phyloP scores from a whole-genome alignment of 805 yeast genomes.

The Yarrowia deformans region DNA sequence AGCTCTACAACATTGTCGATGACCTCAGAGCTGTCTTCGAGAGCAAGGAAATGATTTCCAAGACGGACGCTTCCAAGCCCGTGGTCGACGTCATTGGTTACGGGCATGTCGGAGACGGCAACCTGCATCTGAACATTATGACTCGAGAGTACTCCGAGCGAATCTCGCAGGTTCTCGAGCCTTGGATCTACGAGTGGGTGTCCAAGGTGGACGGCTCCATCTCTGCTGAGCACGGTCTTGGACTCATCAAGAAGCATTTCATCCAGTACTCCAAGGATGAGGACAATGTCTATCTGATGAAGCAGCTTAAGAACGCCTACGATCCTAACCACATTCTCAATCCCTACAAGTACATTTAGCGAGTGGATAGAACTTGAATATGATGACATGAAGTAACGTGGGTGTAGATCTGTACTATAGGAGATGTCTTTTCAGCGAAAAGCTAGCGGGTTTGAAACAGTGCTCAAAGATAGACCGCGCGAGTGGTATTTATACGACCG shows the following conservation, averaged over 20 bases:
- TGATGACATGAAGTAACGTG: too few species aligned
- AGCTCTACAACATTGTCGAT: slow-evolving; percentile 80
- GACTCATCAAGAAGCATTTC: slow-evolving; percentile 94
- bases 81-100: slow-evolving; percentile 92
- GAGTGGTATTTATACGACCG: background rate
- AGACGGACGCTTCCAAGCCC: slow-evolving; percentile 65
- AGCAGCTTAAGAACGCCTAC: slow-evolving; percentile 75
- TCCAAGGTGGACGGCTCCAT: slow-evolving; percentile 72
- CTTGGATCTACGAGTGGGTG: slow-evolving; percentile 94
- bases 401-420: too few species aligned
- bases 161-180: slow-evolving; percentile 85
- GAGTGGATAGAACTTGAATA: too few species aligned
- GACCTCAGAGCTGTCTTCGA: slow-evolving; percentile 70
- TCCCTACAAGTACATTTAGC: slow-evolving; percentile 86
- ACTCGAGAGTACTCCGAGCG: slow-evolving; percentile 81
- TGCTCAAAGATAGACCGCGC: too few species aligned
- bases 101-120: slow-evolving; percentile 99
- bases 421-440: too few species aligned
- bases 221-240: slow-evolving; percentile 97
- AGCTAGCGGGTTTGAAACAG: too few species aligned
- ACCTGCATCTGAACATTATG: slow-evolving; percentile 90
- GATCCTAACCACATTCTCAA: slow-evolving; percentile 94
- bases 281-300: slow-evolving; percentile 74
- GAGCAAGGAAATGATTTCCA: slow-evolving; percentile 66
- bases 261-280: slow-evolving; percentile 83